Evolutionary conservation across 2,329 filamentous ascomycete genomes (phyloP).

Genomic region (Purpureocillium lavendulum): DNA sequence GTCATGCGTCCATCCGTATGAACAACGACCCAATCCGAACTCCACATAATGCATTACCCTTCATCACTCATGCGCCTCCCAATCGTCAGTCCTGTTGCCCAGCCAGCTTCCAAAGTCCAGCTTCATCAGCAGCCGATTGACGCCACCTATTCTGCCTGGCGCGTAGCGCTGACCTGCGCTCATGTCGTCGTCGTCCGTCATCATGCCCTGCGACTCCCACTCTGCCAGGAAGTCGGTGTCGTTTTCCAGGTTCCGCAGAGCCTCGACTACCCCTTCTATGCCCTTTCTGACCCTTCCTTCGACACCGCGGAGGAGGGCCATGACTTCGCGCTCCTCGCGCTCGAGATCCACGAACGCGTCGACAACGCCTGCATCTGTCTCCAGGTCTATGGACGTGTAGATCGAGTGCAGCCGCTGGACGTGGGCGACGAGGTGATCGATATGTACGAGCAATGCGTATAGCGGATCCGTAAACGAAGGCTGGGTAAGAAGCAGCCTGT

Average conservation of each 20-base stretch:
- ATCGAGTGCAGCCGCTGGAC: constrained; percentile 67
- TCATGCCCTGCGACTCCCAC: constrained; percentile 26
- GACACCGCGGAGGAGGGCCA: constrained; percentile 54
- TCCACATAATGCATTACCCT: background rate
- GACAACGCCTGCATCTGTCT: constrained; percentile 73
- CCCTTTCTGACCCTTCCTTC: constrained; percentile 57
- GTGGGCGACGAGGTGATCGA: constrained; percentile 76
- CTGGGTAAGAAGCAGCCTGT: constrained; percentile 59
- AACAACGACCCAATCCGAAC: background rate
- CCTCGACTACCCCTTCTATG: constrained; percentile 58
- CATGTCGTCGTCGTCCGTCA: constrained; percentile 30
- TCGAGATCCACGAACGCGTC: constrained; percentile 65
- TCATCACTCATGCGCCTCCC: constrained; percentile 3
- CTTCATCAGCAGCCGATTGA: constrained; percentile 87
- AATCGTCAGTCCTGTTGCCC: constrained; percentile 19
- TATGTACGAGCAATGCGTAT: constrained; percentile 58
- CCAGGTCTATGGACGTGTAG: constrained; percentile 71
- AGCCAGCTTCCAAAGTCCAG: constrained; percentile 63
- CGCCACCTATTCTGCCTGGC: constrained; percentile 65
- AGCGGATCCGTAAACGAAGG: constrained; percentile 54
- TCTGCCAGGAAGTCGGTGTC: constrained; percentile 35
- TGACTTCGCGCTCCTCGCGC: constrained; percentile 63
- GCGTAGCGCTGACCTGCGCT: constrained; percentile 42
- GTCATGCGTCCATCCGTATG: background rate
- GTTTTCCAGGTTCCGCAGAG: constrained; percentile 36